Conservation (phyloP, 2,329 filamentous ascomycete genomes). For the Nemania abortiva region DNA sequence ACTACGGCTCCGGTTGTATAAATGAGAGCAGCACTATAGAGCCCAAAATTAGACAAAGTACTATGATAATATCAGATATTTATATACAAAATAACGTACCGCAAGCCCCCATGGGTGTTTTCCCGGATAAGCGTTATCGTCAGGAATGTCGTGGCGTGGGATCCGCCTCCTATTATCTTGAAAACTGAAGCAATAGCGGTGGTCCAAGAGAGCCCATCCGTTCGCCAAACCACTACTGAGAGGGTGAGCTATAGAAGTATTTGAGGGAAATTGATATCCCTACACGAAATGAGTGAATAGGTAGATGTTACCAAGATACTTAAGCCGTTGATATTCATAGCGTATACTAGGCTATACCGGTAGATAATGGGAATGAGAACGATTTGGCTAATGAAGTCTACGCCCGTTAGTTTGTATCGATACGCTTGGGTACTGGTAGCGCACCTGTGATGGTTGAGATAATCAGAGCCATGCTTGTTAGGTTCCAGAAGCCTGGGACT, state of each 20-base stretch:
- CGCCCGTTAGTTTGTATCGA: not conserved
- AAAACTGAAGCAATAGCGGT: slow-evolving; percentile 15
- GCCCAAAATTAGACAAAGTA: not conserved
- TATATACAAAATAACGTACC: slow-evolving; percentile 7
- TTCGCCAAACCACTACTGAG: slow-evolving; percentile 5
- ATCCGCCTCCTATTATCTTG: slow-evolving; percentile 28
- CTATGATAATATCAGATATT: not conserved
- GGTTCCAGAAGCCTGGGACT: slow-evolving; percentile 25
- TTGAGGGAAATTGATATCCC: not conserved
- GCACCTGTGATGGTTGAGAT: slow-evolving; percentile 23
- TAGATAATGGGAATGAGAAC: slow-evolving; percentile 6
- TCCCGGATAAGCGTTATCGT: slow-evolving; percentile 9
- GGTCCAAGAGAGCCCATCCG: not conserved
- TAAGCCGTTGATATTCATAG: slow-evolving; percentile 24
- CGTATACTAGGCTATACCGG: slow-evolving; percentile 3
- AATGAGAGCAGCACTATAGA: slow-evolving; percentile 8
- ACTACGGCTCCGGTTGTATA: slow-evolving; percentile 22
- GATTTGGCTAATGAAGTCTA: slow-evolving; percentile 27
- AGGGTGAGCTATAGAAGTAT: not conserved
- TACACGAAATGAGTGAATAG: slow-evolving; percentile 19
- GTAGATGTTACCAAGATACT: slow-evolving; percentile 13
- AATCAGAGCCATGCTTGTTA: slow-evolving; percentile 17
- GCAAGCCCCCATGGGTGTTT: slow-evolving; percentile 4
- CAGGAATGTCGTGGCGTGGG: slow-evolving; percentile 24
- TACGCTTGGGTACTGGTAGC: not conserved